A percentile compares a stretch with the other conserved stretches of the same genome.
These are phyloP conservation scores for Avena atlantica DNA, from an alignment of 176 grass and related monocot species.

Conservation along the genomic window DNA sequence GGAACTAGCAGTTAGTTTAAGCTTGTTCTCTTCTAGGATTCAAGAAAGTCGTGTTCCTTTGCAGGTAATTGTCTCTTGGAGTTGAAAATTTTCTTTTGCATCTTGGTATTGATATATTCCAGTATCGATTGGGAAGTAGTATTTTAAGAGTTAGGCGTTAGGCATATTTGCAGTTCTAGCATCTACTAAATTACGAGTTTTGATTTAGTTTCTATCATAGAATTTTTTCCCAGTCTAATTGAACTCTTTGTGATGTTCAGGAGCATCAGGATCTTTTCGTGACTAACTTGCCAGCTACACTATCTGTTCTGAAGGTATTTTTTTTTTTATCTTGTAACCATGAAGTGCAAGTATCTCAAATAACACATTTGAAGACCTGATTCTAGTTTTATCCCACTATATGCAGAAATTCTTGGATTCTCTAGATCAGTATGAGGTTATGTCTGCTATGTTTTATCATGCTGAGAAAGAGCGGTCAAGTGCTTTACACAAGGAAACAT, in stretches of 20 bases:
- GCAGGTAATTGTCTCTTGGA: constrained; percentile 66
- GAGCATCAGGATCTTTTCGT: constrained; percentile 96
- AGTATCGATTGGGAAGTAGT: not conserved
- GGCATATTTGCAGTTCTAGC: constrained; percentile 18
- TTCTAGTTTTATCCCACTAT: constrained; percentile 23
- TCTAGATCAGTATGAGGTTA: constrained; percentile 77
- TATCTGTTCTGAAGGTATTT: constrained; percentile 86
- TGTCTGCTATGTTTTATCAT: constrained; percentile 78
- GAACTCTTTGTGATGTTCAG: constrained; percentile 51
- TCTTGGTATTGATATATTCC: constrained; percentile 35
- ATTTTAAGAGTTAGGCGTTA: constrained; percentile 32
- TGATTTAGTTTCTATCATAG: constrained; percentile 7
- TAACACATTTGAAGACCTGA: constrained; percentile 27
- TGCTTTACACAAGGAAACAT: constrained; percentile 82
- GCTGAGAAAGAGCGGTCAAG: constrained; percentile 91
- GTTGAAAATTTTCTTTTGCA: constrained; percentile 29
- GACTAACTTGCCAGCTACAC: constrained; percentile 76
- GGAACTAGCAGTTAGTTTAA: constrained; percentile 98
- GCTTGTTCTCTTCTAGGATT: constrained; percentile 94
- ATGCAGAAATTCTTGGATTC: constrained; percentile 73
- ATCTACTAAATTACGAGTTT: constrained; percentile 35
- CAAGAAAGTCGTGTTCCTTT: constrained; percentile 97
- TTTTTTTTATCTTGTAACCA: constrained; percentile 31
- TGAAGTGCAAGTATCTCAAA: constrained; percentile 32
- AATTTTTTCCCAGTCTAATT: constrained; percentile 38